Percentiles rank a stretch among this genome's conserved stretches.
Evolutionary conservation across 2,329 filamentous ascomycete genomes (phyloP).

Genomic region (Fusarium fujikuroi): DNA sequence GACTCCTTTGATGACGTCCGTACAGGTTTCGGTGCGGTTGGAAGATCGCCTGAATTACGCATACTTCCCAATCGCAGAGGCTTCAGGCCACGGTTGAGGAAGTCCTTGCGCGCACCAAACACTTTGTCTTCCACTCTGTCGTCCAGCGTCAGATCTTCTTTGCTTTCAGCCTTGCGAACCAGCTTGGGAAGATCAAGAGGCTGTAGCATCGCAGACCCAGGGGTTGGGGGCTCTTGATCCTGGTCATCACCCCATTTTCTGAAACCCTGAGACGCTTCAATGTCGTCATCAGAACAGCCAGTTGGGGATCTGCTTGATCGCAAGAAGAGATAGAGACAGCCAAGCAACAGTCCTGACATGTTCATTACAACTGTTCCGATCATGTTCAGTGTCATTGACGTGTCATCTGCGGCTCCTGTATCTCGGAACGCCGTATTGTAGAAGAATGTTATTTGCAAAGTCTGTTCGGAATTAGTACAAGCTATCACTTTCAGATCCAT

Average conservation of each 20-base stretch:
- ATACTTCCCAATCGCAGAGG: constrained; percentile 38
- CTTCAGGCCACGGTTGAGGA: constrained; percentile 31
- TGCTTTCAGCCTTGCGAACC: constrained; percentile 21
- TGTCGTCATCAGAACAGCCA: constrained; percentile 53
- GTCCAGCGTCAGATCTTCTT: constrained; percentile 19
- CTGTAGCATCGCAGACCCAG: constrained; percentile 17
- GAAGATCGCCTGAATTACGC: constrained; percentile 30
- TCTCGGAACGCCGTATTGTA: constrained; percentile 62
- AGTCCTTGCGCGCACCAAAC: constrained; percentile 41
- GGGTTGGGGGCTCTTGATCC: constrained; percentile 21
- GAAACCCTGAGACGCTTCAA: constrained; percentile 13
- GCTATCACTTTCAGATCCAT: background rate
- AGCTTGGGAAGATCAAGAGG: constrained; percentile 18
- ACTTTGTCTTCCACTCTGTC: constrained; percentile 49
- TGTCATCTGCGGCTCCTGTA: constrained; percentile 49
- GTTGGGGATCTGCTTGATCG: constrained; percentile 71
- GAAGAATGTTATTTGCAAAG: constrained; percentile 72
- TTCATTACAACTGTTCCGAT: constrained; percentile 74
- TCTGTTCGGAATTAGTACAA: constrained; percentile 56
- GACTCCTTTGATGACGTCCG: constrained; percentile 33
- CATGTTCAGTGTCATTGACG: constrained; percentile 65
- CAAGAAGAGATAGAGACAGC: constrained; percentile 73
- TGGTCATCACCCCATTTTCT: constrained; percentile 31
- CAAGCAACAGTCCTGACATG: constrained; percentile 72
- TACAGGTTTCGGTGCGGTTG: constrained; percentile 27